These are phyloP conservation scores for Glaciozyma antarctica DNA, from an alignment of 768 basidiomycete genomes.

Conservation along the genomic window DNA sequence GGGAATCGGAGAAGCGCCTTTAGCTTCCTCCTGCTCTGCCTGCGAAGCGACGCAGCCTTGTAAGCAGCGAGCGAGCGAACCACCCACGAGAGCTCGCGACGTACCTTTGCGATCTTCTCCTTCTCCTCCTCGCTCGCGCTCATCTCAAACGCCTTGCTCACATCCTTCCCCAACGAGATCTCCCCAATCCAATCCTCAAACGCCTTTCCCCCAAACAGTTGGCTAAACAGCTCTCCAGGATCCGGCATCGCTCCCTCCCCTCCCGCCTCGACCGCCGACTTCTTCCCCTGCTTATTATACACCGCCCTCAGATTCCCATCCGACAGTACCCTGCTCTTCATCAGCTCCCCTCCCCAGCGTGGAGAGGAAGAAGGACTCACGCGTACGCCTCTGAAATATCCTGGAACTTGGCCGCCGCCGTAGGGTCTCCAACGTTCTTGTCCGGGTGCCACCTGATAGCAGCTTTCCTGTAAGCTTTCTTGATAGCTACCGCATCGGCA, in stretches of 20 bases:
- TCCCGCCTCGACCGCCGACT: constrained; percentile 51
- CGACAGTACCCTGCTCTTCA: constrained; percentile 31
- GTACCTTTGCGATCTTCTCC: constrained; percentile 61
- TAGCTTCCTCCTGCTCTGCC: background rate
- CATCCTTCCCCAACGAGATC: constrained; percentile 88
- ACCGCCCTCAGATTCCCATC: constrained; percentile 68
- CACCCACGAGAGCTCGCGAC: too few relatives aligned
- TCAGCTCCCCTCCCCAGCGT: background rate
- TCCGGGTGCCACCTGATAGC: background rate
- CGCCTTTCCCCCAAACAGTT: constrained; percentile 5
- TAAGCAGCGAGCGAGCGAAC: too few relatives aligned
- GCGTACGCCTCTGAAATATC: constrained; percentile 94
- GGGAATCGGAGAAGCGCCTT: background rate
- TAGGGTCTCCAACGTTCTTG: constrained; percentile 61
- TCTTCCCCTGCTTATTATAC: constrained; percentile 92
- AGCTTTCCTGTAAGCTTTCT: constrained; percentile 82
- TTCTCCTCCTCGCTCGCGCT: constrained; percentile 90
- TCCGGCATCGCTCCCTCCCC: constrained; percentile 60
- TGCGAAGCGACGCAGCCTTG: background rate
- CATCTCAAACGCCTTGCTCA: constrained; percentile 38
- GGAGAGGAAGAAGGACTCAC: constrained; percentile 31
- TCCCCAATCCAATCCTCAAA: constrained; percentile 69
- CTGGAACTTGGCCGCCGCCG: constrained; percentile 93
- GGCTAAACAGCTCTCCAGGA: constrained; percentile 84
- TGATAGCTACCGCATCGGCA: constrained; percentile 68